phyloP scores from a whole-genome alignment of 1,284 basidiomycete genomes.

The Ganoderma boninense region DNA sequence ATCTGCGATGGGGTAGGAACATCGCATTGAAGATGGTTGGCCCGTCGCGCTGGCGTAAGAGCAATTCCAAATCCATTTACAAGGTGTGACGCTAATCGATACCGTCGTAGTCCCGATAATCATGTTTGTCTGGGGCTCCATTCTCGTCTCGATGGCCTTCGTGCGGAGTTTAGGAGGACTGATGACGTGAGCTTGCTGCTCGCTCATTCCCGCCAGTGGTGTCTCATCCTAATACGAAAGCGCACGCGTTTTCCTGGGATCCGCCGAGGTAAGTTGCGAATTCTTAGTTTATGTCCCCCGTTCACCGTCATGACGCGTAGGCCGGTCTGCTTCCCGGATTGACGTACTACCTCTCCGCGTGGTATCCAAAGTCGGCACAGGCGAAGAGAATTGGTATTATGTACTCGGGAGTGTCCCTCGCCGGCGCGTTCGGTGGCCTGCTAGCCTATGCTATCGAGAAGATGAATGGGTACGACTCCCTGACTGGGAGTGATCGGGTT shows the following conservation, averaged over 20 bases:
- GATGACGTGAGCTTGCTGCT: slow-evolving; percentile 16
- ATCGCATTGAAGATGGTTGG: slow-evolving; percentile 23
- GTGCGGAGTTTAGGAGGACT: slow-evolving; percentile 27
- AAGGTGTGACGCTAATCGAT: neutral
- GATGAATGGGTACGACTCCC: slow-evolving; percentile 13
- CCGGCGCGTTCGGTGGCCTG: slow-evolving; percentile 40
- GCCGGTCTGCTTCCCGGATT: slow-evolving; percentile 60
- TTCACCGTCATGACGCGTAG: slow-evolving; percentile 46
- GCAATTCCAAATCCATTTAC: slow-evolving; percentile 16
- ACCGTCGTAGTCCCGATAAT: slow-evolving; percentile 1
- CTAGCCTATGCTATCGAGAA: slow-evolving; percentile 19
- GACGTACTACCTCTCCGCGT: slow-evolving; percentile 57
- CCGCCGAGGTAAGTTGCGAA: slow-evolving; percentile 6
- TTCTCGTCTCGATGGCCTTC: slow-evolving; percentile 27
- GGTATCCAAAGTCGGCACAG: slow-evolving; percentile 26
- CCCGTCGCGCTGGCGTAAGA: slow-evolving; percentile 28
- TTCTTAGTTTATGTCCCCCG: slow-evolving; percentile 44
- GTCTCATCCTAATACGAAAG: neutral
- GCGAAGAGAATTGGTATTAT: slow-evolving; percentile 47
- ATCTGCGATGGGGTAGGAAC: slow-evolving; percentile 16
- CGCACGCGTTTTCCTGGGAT: slow-evolving; percentile 15
- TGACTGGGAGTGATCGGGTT: neutral
- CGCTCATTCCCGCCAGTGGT: neutral
- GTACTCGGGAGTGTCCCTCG: slow-evolving; percentile 62
- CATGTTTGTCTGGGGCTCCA: slow-evolving; percentile 27